Evolutionary conservation across 345 rosid genomes (phyloP).

Genomic region (Lepidium didymum): DNA sequence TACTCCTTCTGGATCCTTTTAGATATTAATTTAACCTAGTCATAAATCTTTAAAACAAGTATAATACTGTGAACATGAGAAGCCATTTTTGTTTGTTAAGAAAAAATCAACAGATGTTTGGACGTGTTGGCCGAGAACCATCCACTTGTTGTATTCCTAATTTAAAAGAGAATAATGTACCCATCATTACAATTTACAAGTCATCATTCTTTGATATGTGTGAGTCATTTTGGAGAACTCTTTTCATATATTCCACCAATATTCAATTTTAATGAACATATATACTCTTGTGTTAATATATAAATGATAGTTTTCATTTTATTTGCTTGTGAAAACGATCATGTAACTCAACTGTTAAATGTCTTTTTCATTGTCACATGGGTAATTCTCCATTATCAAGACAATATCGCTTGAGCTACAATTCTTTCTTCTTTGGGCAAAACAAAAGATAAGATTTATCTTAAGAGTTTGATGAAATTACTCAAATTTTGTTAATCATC

Average conservation of each 20-base stretch:
- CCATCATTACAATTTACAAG: slow-evolving; percentile 9
- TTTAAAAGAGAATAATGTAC: slow-evolving; percentile 5
- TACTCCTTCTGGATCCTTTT: slow-evolving; percentile 1
- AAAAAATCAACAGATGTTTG: background rate
- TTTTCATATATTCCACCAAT: slow-evolving; percentile 2
- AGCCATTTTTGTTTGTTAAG: background rate
- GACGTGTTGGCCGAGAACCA: slow-evolving; percentile 21
- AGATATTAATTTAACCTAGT: background rate
- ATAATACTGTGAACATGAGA: slow-evolving; percentile 5
- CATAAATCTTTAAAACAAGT: background rate
- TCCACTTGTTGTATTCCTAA: slow-evolving; percentile 22
- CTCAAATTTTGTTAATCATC: slow-evolving; percentile 18
- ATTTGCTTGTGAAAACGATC: background rate
- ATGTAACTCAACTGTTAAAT: background rate
- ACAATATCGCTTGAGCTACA: slow-evolving; percentile 16
- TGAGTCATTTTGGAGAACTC: slow-evolving; percentile 2
- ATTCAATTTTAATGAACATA: background rate
- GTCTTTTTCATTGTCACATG: slow-evolving; percentile 19
- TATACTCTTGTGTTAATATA: background rate
- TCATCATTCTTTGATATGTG: slow-evolving; percentile 13
- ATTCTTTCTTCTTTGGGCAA: slow-evolving; percentile 34
- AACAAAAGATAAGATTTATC: slow-evolving; percentile 29
- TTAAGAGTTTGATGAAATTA: slow-evolving; percentile 23
- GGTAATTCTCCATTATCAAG: slow-evolving; percentile 16
- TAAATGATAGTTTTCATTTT: background rate